phyloP scores from a whole-genome alignment of 2,329 filamentous ascomycete species.

The Penicillium nordicum region DNA sequence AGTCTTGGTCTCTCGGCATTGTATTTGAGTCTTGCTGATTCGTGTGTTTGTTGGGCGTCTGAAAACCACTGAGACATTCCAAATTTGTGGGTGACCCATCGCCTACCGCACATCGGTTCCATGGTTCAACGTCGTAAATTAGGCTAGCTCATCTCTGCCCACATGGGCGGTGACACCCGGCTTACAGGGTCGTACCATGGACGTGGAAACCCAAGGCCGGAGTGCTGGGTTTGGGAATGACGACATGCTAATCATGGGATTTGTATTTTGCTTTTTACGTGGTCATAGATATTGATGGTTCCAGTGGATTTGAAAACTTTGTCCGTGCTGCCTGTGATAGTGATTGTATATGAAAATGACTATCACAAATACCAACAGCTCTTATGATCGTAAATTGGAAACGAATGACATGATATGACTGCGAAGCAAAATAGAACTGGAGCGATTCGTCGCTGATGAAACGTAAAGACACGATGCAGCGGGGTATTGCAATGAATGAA shows the following conservation, averaged over 20 bases:
- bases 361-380: neutral
- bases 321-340: neutral
- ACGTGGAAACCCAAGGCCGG: constrained; percentile 13
- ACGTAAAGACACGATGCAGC: constrained; percentile 16
- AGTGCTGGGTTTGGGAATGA: constrained; percentile 18
- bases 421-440: constrained; percentile 3
- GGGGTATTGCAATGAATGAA: constrained; percentile 26
- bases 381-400: neutral
- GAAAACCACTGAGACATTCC: neutral
- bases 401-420: neutral
- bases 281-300: neutral
- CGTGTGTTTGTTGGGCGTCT: neutral
- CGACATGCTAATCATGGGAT: constrained; percentile 11
- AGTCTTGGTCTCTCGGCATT: neutral
- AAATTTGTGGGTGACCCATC: constrained; percentile 3
- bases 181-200: constrained; percentile 7
- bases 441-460: constrained; percentile 10
- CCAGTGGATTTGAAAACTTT: neutral
- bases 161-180: constrained; percentile 5
- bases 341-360: neutral
- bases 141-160: neutral
- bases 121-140: neutral
- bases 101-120: neutral
- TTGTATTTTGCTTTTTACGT: neutral
- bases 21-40: neutral